Percentiles rank a stretch among this genome's conserved stretches.
Evolutionary conservation across 1,139 yeast genomes (phyloP).

Genomic region (Geotrichum australiense): DNA sequence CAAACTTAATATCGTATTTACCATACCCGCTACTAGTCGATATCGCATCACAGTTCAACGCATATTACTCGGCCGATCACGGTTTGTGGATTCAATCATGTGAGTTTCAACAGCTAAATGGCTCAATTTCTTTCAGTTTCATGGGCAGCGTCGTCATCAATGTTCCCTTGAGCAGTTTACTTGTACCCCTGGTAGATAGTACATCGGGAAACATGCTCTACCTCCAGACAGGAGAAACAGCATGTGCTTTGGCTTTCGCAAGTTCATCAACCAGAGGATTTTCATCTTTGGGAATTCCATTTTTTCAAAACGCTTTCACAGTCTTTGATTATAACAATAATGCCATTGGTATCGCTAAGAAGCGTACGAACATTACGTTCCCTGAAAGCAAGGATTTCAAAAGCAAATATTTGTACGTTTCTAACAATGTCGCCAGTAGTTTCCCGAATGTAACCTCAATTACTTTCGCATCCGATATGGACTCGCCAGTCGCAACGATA

Average conservation of each 20-base stretch:
- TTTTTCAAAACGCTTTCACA: constrained; percentile 49
- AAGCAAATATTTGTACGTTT: background rate
- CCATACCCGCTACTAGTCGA: constrained; percentile 56
- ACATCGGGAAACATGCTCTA: constrained; percentile 34
- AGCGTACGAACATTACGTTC: constrained; percentile 3
- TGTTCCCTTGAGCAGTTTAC: constrained; percentile 49
- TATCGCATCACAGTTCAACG: constrained; percentile 68
- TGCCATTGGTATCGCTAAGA: constrained; percentile 50
- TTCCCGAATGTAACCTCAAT: constrained; percentile 4
- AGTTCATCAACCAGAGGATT: constrained; percentile 50
- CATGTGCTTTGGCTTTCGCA: constrained; percentile 54
- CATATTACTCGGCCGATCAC: constrained; percentile 48
- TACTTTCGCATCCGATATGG: constrained; percentile 7
- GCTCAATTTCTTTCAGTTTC: constrained; percentile 49
- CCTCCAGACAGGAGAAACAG: constrained; percentile 45
- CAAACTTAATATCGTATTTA: constrained; percentile 46
- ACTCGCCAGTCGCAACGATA: constrained; percentile 11
- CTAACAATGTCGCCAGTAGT: constrained; percentile 5
- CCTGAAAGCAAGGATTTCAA: background rate
- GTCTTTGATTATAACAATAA: constrained; percentile 62
- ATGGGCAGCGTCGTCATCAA: constrained; percentile 43
- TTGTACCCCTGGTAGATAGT: constrained; percentile 38
- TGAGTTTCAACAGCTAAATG: constrained; percentile 42
- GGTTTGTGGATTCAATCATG: constrained; percentile 66
- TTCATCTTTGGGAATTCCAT: constrained; percentile 54